Base-by-base conservation (phyloP, 108 stramenopile genomes). In the Skeletonema potamos region DNA sequence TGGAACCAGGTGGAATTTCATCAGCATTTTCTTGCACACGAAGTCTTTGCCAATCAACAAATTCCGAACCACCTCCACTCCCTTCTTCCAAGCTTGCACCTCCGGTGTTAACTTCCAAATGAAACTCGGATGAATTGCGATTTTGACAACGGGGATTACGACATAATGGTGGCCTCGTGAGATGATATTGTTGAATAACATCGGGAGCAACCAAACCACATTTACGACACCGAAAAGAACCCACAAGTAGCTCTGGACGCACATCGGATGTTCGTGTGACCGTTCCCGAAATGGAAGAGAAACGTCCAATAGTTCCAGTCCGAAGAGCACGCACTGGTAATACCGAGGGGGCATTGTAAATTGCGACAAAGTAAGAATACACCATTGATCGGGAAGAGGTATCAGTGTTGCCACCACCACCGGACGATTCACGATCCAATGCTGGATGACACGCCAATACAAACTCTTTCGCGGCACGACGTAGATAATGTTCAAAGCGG, bases 41-140 rank as follows among this genome's bases (percentile, higher is more conserved):
- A 30, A 99, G 67, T 62, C 96, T 86, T 76, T 99, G 99, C 98
- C 98, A 99, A 72, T 99, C 99, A 6, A 93, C 92, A 69, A 99
- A 98, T 32, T 86, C 84, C 33, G 85, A 89, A 9, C 66, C 55
- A n/a, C 67, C 68, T 30, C 68, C 74, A 22, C 51, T 69, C 10
- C 62, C 70, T 15, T 39, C 43, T 28, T 30, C 59, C 48, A 51
- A n/a, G 0, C 15, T 24, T 51, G 48, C 22, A 51, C 22, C 48
- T 51, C 48, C 48, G 7, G 22, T 22, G 22, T 4, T 44, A 4
- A 85, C 68, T 59, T 94, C 92, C 48, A 98, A 80, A 61, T 82
- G 56, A 77, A 97, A 98, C 44, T 92, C 85, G 27, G 72, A 74
- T 5, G 87, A 77, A 27, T 66, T 82, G 15, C 63, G 62, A 54